Base-by-base conservation (phyloP, 2,329 filamentous ascomycete species). In the Arthrobotrys pseudoclavata region DNA sequence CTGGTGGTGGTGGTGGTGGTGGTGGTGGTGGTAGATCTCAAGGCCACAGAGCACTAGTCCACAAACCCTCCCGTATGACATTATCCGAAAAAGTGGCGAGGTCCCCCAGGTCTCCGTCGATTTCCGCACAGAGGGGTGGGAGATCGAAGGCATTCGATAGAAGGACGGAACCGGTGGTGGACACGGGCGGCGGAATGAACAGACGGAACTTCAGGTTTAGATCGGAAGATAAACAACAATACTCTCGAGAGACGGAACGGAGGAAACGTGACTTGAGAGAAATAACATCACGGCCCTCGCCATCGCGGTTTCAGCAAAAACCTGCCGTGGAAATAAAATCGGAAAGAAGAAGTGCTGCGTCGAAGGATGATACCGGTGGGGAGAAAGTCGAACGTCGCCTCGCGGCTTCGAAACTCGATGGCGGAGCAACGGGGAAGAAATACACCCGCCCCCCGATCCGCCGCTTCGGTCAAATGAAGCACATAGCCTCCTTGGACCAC, bases 41-140 rank as follows among this genome's bases (percentile, higher is more conserved):
- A 29, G 29, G 47, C 3, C 55, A 63, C 26, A 50, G 45, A 29
- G 60, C 20, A 42, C 18, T 70, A 5, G 60, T 70, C 3, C 48
- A 62, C 4, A 76, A 83, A 67, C 86, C 88, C 40, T 88, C 87
- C 48, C 87, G 88, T 62, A 89, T 89, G 88, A 85, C 88, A 31
- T 85, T 90, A 5, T 88, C 88, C 7, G 85, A 88, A 79, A 84
- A 84, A 53, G 88, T 89, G 24, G 84, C 85, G 42, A 85, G 84
- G 76, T 69, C 84, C 4, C 53, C 53, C 1, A 2, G 9, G 24
- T 83, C 85, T 1, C 55, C 45, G 26, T 83, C 85, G 1, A 52
- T 40, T 24, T 82, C 81, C 13, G 18, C n/a, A 9, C 40, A 7
- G 13, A 20, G 48, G 13, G 50, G 29, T 69, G 84, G 81, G 71